Conservation (phyloP, 257 asterid genomes). For the Solanum phureja region DNA sequence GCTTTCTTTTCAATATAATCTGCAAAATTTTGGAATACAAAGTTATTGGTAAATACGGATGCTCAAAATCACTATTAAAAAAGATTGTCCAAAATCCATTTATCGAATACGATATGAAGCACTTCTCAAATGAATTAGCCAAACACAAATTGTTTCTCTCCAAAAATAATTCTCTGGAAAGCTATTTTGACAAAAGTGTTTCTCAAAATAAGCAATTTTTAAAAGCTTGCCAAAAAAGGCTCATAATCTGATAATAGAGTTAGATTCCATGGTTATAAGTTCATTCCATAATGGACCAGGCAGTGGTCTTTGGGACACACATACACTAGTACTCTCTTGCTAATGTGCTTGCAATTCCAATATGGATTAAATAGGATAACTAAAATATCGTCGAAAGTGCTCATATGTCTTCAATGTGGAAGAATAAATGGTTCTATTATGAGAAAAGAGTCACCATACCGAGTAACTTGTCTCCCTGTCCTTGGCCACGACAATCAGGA, state of each 20-base stretch:
- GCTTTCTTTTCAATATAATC: constrained; percentile 95
- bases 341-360: not conserved
- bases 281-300: not conserved
- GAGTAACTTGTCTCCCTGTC: constrained; percentile 95
- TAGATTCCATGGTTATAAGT: not conserved
- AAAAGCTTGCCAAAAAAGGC: not conserved
- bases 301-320: not conserved
- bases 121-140: not conserved
- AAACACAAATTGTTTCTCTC: not conserved
- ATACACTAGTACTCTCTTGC: not conserved
- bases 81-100: not conserved
- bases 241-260: not conserved
- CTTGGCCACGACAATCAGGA: constrained; percentile 96
- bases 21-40: constrained; percentile 18
- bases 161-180: not conserved
- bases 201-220: not conserved
- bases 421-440: not conserved
- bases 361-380: not conserved
- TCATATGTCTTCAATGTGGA: not conserved
- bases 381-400: not conserved
- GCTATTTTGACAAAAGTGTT: not conserved
- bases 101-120: not conserved
- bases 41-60: not conserved
- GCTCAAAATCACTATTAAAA: not conserved
- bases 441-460: constrained; percentile 35